Evolutionary conservation across 2,329 filamentous ascomycete genomes (phyloP), one percentile per base, ranked within the genome.

Genomic region (Fusarium sp.): DNA sequence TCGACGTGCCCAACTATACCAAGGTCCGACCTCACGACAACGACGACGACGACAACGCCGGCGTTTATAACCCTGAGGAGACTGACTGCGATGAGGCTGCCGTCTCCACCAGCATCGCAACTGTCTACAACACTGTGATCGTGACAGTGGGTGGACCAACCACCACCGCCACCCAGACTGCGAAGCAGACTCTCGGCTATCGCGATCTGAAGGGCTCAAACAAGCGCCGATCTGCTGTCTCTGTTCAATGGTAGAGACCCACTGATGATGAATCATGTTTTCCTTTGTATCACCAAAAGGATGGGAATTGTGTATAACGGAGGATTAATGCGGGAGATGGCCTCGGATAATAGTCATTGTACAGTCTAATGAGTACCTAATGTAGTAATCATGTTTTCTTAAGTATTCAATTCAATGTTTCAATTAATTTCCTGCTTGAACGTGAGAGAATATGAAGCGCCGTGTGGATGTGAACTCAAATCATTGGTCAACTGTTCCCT

Each of bases 91-190:
- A 78, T 34, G 64, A 68, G 4, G 71, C 66, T 59, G 66, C 74
- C 14, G 66, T 77, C 24, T 80, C 78, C 6, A 82, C 81, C 29
- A 80, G 77, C 47, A 77, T 82, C 27, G 70, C 78, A 13, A 83
- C 82, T 16, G 74, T 80, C 37, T 84, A 81, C 71, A 84, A 83
- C 75, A 84, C 82, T 2, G 74, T 84, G n/a, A 67, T 78, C 18
- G 76, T 80, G 65, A 83, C 82, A 7, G 74, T 81, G 34, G 67
- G 65, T 47, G 59, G 35, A 10, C 64, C 67, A 7, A 37, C 68
- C n/a, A 68, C 77, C 24, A 68, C 58, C 40, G 20, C 40, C 20
- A 52, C 72, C 11, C 54, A 57, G 18, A 22, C 47, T 58, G 37
- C 58, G 34, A 57, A 69, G 54, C 66, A 61, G 37, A 38, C 50